Evolutionary conservation across 225 moss, liverwort and hornwort genomes (phyloP), one percentile per base, ranked within the genome.

Genomic region (Neckera pumila): DNA sequence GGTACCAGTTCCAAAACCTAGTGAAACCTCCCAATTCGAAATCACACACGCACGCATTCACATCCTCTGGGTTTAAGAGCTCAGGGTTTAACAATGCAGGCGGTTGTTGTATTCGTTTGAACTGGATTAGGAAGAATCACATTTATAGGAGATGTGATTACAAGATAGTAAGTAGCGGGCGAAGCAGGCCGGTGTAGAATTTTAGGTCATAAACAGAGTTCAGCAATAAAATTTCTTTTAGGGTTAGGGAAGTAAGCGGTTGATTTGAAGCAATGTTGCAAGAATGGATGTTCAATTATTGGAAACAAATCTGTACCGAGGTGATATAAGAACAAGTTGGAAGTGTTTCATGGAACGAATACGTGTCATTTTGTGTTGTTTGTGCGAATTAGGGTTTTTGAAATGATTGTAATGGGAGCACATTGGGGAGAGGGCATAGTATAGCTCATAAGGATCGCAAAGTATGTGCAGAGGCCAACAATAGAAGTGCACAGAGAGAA

Each of bases 401-500:
- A 72, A 16, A n/a, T 79, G 43, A 59, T 78, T 60, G 10, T 21
- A 73, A 69, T 45, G 38, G 57, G 40, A 76, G 56, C 12, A 25
- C 26, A 71, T 70, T 70, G 17, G 56, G 59, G 36, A 63, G 77
- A 85, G 19, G 54, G 53, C 65, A 33, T 74, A 7, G 14, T 64
- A 59, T 72, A 47, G 65, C 85, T 64, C 42, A 84, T 25, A 58
- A 84, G 69, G 56, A 38, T 86, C 28, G 62, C 31, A 49, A 56
- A 57, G 49, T 42, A 65, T 90, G 90, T 80, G 90, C 95, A 98
- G 98, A 96, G 88, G 92, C 93, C 95, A 92, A 94, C 88, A 56
- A 93, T 99, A 67, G 97, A 97, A 94, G 96, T 97, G 47, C 93
- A 90, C 85, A 91, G 96, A 88, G 94, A 96, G 89, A 96, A 89